These are phyloP conservation scores for Neonectria ditissima DNA, from an alignment of 2,329 filamentous ascomycete genomes.

Conservation along the genomic window DNA sequence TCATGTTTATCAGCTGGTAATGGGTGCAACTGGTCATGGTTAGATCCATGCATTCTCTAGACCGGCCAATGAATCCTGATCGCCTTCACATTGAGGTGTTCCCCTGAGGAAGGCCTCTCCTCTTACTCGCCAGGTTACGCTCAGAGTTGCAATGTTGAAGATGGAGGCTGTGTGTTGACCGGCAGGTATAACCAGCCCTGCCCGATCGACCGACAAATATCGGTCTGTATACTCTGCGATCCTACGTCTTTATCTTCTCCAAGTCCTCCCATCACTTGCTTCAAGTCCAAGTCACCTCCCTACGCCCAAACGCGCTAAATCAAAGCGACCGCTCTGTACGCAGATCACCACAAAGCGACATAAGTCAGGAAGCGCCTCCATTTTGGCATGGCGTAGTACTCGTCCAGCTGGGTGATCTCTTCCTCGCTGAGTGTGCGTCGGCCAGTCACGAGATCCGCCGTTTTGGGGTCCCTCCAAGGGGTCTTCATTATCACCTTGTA, in stretches of 20 bases:
- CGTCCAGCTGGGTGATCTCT: constrained; percentile 36
- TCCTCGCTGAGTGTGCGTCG: constrained; percentile 26
- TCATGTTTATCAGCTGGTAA: no score
- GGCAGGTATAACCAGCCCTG: neutral
- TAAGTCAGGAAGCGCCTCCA: constrained; percentile 40
- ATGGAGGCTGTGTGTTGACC: neutral
- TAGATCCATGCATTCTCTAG: no score
- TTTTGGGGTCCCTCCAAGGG: constrained; percentile 35
- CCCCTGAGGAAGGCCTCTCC: neutral
- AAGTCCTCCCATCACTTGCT: neutral
- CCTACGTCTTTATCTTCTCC: neutral
- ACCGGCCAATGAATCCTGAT: no score
- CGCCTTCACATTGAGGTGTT: no score
- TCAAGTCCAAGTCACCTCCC: neutral
- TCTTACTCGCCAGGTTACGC: neutral
- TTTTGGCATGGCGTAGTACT: constrained; percentile 28
- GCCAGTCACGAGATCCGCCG: constrained; percentile 34
- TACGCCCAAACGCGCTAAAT: neutral
- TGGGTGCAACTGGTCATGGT: no score
- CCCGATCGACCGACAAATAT: neutral
- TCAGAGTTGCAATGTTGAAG: neutral
- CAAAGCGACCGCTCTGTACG: neutral
- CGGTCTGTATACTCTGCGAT: neutral
- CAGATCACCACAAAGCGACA: constrained; percentile 34
- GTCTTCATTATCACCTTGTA: constrained; percentile 37